phyloP scores from a whole-genome alignment of 192 early-diverging fungal species.

The Helicostylum pulchrum region DNA sequence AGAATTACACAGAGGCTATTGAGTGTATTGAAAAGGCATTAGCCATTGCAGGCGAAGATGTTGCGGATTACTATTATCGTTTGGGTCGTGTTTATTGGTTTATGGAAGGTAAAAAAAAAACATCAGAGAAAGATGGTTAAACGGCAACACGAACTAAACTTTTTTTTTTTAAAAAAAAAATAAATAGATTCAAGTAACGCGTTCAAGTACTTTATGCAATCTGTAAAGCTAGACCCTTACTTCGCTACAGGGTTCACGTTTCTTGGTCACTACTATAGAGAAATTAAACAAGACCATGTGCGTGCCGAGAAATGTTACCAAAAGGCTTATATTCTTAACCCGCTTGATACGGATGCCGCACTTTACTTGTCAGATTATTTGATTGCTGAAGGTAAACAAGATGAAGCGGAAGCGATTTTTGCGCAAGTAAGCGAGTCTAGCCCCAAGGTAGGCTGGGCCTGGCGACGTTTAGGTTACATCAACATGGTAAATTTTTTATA shows the following conservation, averaged over 20 bases:
- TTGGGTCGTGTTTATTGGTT: conserved; percentile 77
- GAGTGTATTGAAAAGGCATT: conserved; percentile 52
- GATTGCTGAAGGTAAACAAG: conserved; percentile 40
- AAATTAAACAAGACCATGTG: conserved; percentile 57
- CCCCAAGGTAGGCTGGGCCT: conserved; percentile 69
- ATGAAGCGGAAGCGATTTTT: conserved; percentile 52
- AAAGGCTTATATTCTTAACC: conserved; percentile 73
- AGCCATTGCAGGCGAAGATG: conserved; percentile 39
- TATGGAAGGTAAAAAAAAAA: conserved; percentile 63
- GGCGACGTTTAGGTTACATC: conserved; percentile 74
- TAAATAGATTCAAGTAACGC: conserved; percentile 32
- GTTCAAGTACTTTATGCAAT: conserved; percentile 63
- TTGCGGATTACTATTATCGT: conserved; percentile 57
- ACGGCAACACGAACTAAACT: neutral
- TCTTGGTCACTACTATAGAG: conserved; percentile 79
- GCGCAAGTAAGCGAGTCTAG: conserved; percentile 35
- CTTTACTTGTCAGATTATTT: conserved; percentile 63
- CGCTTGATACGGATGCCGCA: conserved; percentile 64
- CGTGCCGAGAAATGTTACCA: conserved; percentile 82
- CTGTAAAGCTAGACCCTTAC: conserved; percentile 67
- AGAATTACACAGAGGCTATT: conserved; percentile 53
- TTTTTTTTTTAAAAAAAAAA: too few relatives aligned
- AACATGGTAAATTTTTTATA: conserved; percentile 47
- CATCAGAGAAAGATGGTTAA: neutral
- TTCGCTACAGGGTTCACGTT: conserved; percentile 67